These are phyloP conservation scores for Cutaneotrichosporon cutaneum DNA, from an alignment of 1,284 basidiomycete genomes.

Conservation along the genomic window DNA sequence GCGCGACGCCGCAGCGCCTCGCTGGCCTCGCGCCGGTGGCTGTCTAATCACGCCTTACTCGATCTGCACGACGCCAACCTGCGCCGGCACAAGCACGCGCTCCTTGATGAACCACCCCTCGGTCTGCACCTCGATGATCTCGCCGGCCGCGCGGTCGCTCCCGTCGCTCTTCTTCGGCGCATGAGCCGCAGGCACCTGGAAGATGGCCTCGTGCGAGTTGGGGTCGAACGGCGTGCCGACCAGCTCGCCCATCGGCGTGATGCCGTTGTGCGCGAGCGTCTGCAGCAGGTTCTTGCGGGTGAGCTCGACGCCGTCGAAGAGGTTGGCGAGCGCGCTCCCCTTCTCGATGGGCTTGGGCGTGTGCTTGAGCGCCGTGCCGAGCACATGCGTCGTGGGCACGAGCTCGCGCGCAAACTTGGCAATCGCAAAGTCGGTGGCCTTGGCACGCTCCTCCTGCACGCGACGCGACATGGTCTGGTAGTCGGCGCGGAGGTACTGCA, in stretches of 20 bases:
- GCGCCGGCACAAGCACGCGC: constrained; percentile 85
- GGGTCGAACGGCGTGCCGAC: constrained; percentile 92
- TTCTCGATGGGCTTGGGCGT: constrained; percentile 61
- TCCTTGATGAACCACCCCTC: constrained; percentile 90
- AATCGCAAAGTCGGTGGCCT: constrained; percentile 90
- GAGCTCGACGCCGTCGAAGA: constrained; percentile 84
- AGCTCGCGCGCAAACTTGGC: constrained; percentile 85
- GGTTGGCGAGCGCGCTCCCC: constrained; percentile 63
- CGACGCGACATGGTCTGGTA: constrained; percentile 93
- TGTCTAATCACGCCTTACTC: constrained; percentile 30
- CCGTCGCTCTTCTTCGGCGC: constrained; percentile 65
- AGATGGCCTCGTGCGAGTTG: constrained; percentile 90
- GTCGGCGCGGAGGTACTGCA: constrained; percentile 88
- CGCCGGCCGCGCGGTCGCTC: constrained; percentile 64
- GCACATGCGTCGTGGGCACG: constrained; percentile 87
- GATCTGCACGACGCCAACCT: constrained; percentile 82
- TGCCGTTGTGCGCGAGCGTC: constrained; percentile 86
- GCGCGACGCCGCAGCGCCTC: too few species aligned
- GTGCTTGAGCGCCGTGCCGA: constrained; percentile 78
- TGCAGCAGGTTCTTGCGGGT: constrained; percentile 86
- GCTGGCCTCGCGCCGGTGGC: background rate
- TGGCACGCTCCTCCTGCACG: constrained; percentile 82
- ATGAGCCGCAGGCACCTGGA: constrained; percentile 70
- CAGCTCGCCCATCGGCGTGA: constrained; percentile 69
- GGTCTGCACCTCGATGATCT: constrained; percentile 88